Conservation (phyloP, 2,329 filamentous ascomycete genomes). For the Chrysoporthe austroafricana region DNA sequence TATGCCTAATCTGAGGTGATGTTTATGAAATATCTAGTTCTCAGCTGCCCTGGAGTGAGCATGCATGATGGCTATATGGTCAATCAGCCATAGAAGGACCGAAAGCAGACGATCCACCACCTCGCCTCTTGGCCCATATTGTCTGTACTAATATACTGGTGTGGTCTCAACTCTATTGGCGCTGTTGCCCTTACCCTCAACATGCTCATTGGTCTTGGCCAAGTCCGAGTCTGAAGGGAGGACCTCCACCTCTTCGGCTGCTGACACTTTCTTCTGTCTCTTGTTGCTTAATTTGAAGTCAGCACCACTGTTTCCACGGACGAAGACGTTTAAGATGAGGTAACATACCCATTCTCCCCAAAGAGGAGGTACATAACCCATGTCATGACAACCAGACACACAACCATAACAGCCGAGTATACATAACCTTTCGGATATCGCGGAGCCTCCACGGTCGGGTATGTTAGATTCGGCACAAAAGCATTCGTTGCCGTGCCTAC, state of each 20-base stretch:
- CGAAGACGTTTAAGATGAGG: neutral
- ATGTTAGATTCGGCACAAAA: constrained; percentile 59
- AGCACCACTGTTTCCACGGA: neutral
- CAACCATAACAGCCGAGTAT: constrained; percentile 22
- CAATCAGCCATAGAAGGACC: no score
- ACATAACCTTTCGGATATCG: constrained; percentile 47
- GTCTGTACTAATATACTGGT: neutral
- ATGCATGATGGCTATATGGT: no score
- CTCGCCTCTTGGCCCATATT: neutral
- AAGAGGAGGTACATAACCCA: constrained; percentile 15
- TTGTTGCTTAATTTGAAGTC: neutral
- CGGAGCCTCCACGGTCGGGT: constrained; percentile 49
- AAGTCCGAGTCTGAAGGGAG: neutral
- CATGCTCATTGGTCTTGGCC: neutral
- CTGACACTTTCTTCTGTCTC: neutral
- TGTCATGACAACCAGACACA: constrained; percentile 20
- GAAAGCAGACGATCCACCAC: no score
- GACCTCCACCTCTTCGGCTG: neutral
- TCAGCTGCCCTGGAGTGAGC: no score
- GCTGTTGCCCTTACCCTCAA: neutral
- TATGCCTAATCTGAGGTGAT: no score
- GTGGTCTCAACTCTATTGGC: neutral
- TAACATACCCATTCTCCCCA: constrained; percentile 17
- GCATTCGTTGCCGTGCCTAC: constrained; percentile 58
- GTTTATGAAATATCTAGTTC: no score